phyloP scores from a whole-genome alignment of 2,329 filamentous ascomycete species.

The Coniochaeta sp. region DNA sequence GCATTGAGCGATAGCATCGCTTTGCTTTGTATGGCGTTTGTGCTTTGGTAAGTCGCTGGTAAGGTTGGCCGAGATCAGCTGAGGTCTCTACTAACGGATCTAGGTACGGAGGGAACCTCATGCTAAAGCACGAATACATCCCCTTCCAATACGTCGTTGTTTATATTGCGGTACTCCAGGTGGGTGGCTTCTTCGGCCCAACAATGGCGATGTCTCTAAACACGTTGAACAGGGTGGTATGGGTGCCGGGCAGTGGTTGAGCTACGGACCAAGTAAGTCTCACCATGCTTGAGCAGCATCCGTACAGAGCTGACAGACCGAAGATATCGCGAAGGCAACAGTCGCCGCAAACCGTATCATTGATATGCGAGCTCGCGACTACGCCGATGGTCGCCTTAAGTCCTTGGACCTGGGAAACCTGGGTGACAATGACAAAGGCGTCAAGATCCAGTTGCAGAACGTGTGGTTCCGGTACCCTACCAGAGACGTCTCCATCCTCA shows the following conservation, averaged over 20 bases:
- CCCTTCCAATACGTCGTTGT: conserved; percentile 27
- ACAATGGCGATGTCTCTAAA: neutral
- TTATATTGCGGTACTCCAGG: conserved; percentile 25
- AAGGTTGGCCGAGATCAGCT: neutral
- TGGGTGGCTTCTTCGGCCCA: conserved; percentile 2
- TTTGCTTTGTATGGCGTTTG: conserved; percentile 50
- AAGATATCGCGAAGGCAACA: conserved; percentile 23
- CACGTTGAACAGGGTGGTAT: conserved; percentile 18
- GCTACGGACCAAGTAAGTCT: conserved; percentile 21
- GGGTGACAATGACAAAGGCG: conserved; percentile 19
- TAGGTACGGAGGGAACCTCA: conserved; percentile 21
- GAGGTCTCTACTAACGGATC: neutral
- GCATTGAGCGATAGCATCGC: conserved; percentile 36
- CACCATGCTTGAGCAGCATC: neutral
- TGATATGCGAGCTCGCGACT: conserved; percentile 17
- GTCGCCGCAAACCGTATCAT: conserved; percentile 23
- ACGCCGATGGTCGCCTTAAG: conserved; percentile 14
- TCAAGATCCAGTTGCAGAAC: conserved; percentile 55
- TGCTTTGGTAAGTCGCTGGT: conserved; percentile 40
- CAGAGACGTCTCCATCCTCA: conserved; percentile 60
- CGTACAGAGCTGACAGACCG: neutral
- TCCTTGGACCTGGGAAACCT: conserved; percentile 19
- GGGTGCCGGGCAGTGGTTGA: conserved; percentile 24
- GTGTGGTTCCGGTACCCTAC: conserved; percentile 68
- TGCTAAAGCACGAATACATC: conserved; percentile 21